These are phyloP conservation scores for Macadamia integrifolia DNA, from an alignment of 164 flowering plant genomes.

Conservation along the genomic window DNA sequence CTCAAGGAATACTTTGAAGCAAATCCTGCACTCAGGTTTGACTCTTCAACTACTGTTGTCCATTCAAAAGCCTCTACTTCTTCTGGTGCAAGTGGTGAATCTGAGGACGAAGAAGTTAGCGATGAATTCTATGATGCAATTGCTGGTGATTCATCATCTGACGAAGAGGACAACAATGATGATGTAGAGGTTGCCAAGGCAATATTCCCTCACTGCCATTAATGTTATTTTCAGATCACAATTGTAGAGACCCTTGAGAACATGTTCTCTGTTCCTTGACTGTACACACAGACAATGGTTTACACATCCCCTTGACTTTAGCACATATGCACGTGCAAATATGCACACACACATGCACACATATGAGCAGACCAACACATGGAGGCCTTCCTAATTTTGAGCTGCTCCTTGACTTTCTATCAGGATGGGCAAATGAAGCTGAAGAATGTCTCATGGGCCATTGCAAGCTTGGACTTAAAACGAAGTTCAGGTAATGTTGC, in stretches of 20 bases:
- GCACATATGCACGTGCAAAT: no score
- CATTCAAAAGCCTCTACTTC: slow-evolving; percentile 37
- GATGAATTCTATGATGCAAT: slow-evolving; percentile 93
- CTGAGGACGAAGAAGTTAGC: slow-evolving; percentile 40
- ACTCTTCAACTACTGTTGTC: slow-evolving; percentile 37
- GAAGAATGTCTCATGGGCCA: slow-evolving; percentile 90
- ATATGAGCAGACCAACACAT: no score
- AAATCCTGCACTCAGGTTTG: slow-evolving; percentile 50
- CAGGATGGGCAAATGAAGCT: slow-evolving; percentile 64
- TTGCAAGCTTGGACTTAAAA: slow-evolving; percentile 52
- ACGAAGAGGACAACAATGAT: slow-evolving; percentile 66
- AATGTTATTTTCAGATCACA: background rate
- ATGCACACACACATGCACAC: no score
- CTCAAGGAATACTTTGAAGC: slow-evolving; percentile 81
- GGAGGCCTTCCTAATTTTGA: background rate
- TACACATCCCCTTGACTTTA: no score
- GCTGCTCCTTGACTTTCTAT: background rate
- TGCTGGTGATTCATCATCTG: slow-evolving; percentile 53
- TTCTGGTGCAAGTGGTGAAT: slow-evolving; percentile 39
- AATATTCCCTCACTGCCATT: slow-evolving; percentile 18
- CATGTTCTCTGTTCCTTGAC: background rate
- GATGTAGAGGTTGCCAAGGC: slow-evolving; percentile 29
- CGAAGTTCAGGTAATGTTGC: slow-evolving; percentile 42
- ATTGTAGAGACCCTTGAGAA: background rate
- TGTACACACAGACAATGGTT: no score